Evolutionary conservation across 176 grass and related monocot genomes (phyloP), one percentile per base, ranked within the genome.

Genomic region (Ananas comosus): DNA sequence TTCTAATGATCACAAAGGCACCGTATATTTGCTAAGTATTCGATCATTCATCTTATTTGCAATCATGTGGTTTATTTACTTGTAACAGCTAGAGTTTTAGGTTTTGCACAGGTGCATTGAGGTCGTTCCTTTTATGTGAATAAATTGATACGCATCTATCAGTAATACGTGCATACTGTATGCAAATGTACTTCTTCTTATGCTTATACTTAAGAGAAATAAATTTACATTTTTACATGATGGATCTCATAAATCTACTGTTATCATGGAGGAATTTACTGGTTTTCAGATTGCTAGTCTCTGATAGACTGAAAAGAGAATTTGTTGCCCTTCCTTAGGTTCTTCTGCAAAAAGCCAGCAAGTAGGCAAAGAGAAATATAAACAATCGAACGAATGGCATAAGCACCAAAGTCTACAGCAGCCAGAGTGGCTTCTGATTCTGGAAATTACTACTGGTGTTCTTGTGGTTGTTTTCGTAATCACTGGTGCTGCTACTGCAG

Each of bases 371-470:
- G 53, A 83, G 67, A 74, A 57, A 74, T 70, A 57, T 75, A 90
- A 82, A 70, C 79, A 78, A 48, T 27, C 53, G 4, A 51, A 51
- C 79, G 67, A 74, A 47, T 78, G 17, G 3, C 77, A 93, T 72
- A 86, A 81, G 58, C 84, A 90, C 48, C 64, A 69, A 63, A 75
- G 23, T 69, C 12, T 64, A 16, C 85, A 66, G 56, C 94, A 99
- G 69, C 94, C 94, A 72, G 77, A 68, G 64, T 99, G 94, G 94
- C 94, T 93, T 82, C 63, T 99, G 74, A 74, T 85, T 84, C 76
- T 99, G 52, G 94, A 99, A 90, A 90, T 99, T 24, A 77, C 74
- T 53, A 99, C 89, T 27, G 94, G 89, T 76, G 23, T 90, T 80
- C 84, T 99, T 70, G 73, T 91, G 22, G 51, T 90, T 65, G 77